Evolutionary conservation across 805 yeast species (phyloP).

Genomic region (Hanseniaspora vineae): DNA sequence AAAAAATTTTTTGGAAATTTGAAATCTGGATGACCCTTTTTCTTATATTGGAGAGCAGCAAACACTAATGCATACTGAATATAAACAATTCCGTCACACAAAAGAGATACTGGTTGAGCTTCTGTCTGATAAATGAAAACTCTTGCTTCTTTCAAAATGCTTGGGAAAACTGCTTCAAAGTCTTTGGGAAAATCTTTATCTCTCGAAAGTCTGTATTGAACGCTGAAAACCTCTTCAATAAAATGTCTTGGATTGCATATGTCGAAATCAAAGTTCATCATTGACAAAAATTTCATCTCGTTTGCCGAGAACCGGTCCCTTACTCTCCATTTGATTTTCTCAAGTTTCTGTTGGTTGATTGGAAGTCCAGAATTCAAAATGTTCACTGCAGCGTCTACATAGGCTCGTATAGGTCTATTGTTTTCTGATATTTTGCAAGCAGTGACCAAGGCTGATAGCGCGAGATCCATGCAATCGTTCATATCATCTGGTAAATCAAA

Average conservation of each 20-base stretch:
- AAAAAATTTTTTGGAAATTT: constrained; percentile 22
- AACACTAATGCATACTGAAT: constrained; percentile 19
- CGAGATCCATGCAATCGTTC: constrained; percentile 19
- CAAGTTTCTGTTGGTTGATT: constrained; percentile 17
- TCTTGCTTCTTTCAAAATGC: constrained; percentile 21
- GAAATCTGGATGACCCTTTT: constrained; percentile 14
- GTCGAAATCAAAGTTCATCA: constrained; percentile 23
- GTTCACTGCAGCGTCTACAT: constrained; percentile 23
- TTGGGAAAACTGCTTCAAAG: constrained; percentile 19
- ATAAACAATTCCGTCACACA: constrained; percentile 22
- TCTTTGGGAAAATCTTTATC: constrained; percentile 16
- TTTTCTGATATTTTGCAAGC: constrained; percentile 26
- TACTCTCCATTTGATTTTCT: constrained; percentile 25
- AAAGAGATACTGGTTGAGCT: constrained; percentile 24
- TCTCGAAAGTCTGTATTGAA: constrained; percentile 19
- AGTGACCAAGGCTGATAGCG: constrained; percentile 24
- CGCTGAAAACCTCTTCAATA: constrained; percentile 23
- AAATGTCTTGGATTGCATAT: constrained; percentile 23
- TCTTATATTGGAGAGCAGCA: constrained; percentile 21
- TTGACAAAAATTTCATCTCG: constrained; percentile 20
- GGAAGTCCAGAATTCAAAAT: constrained; percentile 8
- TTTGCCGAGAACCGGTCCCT: constrained; percentile 22
- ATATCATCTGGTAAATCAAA: constrained; percentile 19
- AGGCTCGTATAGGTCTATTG: constrained; percentile 24
- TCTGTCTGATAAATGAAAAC: constrained; percentile 24